phyloP scores from a whole-genome alignment of 179 eudicot species.

The Spinacia oleracea region DNA sequence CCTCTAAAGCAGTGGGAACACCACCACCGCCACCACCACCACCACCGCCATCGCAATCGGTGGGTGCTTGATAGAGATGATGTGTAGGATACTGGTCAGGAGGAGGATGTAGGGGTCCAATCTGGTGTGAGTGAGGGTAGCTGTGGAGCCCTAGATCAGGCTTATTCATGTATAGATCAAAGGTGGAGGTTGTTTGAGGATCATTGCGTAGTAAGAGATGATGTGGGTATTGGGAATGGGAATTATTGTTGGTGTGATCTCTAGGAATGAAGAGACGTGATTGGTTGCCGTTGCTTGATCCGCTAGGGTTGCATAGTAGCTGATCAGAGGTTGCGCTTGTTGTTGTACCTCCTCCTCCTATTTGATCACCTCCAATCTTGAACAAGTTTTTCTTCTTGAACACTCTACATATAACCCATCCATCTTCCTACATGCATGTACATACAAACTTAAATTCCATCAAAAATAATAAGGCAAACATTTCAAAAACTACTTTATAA shows the following conservation, averaged over 20 bases:
- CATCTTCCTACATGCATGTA: constrained; percentile 61
- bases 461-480: too few species aligned
- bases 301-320: constrained; percentile 46
- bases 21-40: too few species aligned
- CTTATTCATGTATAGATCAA: constrained; percentile 47
- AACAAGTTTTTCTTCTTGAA: constrained; percentile 89
- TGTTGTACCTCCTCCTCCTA: constrained; percentile 33
- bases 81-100: constrained; percentile 34
- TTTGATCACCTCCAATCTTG: constrained; percentile 55
- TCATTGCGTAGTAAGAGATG: constrained; percentile 44
- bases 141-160: constrained; percentile 50
- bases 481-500: too few species aligned
- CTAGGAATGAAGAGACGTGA: constrained; percentile 39
- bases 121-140: constrained; percentile 49
- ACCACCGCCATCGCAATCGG: constrained; percentile 19
- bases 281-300: constrained; percentile 35
- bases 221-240: constrained; percentile 26
- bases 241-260: constrained; percentile 23
- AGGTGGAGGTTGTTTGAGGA: constrained; percentile 36
- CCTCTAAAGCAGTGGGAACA: constrained; percentile 19
- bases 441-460: neutral
- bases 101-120: constrained; percentile 37
- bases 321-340: constrained; percentile 38
- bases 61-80: constrained; percentile 26
- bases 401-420: constrained; percentile 93